These are phyloP conservation scores for Suillus sp. DNA, from an alignment of 768 basidiomycete species.

Conservation along the genomic window DNA sequence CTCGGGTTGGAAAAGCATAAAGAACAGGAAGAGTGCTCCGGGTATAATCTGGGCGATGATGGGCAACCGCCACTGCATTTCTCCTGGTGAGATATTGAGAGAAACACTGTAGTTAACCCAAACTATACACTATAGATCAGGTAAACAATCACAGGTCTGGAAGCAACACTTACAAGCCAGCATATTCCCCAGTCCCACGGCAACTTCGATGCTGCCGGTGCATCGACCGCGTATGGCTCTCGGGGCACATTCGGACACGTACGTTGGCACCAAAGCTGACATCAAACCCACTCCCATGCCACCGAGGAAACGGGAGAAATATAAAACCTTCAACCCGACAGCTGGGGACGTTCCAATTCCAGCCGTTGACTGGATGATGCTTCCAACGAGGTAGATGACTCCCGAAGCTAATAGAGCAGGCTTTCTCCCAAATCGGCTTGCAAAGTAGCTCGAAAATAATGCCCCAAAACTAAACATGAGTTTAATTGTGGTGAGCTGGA, in stretches of 20 bases:
- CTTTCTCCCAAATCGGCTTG: slow-evolving; percentile 38
- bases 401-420: slow-evolving; percentile 34
- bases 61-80: slow-evolving; percentile 41
- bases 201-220: slow-evolving; percentile 35
- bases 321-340: slow-evolving; percentile 33
- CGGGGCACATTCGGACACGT: slow-evolving; percentile 42
- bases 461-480: slow-evolving; percentile 31
- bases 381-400: slow-evolving; percentile 37
- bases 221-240: slow-evolving; percentile 40
- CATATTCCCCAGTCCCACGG: slow-evolving; percentile 38
- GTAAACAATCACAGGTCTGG: neutral
- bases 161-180: slow-evolving; percentile 32
- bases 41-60: slow-evolving; percentile 44
- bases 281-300: slow-evolving; percentile 50
- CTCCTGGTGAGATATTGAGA: slow-evolving; percentile 26
- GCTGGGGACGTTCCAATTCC: slow-evolving; percentile 33
- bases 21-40: slow-evolving; percentile 35
- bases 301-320: slow-evolving; percentile 45
- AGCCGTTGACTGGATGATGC: slow-evolving; percentile 35
- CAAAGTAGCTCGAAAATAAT: slow-evolving; percentile 29
- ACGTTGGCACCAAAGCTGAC: slow-evolving; percentile 38
- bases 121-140: slow-evolving; percentile 22
- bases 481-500: neutral
- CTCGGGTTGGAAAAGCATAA: slow-evolving; percentile 42
- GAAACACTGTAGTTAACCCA: slow-evolving; percentile 40